Conservation (phyloP, 371 early-diverging fungal genomes). For the Globomyces sp. region DNA sequence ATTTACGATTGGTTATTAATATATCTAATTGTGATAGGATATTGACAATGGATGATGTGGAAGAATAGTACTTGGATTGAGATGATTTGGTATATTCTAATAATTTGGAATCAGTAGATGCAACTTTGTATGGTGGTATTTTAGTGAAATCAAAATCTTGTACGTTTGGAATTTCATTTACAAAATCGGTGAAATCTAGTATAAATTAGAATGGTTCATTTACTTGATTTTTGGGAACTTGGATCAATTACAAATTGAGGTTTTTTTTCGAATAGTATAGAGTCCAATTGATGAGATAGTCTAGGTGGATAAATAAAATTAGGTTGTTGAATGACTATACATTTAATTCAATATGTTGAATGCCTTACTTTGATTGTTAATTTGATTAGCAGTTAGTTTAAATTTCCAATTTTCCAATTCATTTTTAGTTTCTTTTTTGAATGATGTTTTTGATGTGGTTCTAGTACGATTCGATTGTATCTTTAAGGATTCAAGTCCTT, state of each 20-base stretch:
- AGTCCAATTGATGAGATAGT: conserved; percentile 67
- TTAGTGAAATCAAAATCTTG: conserved; percentile 75
- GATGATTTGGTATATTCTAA: not conserved
- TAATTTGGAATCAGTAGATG: conserved; percentile 70
- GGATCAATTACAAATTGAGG: conserved; percentile 84
- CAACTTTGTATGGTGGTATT: conserved; percentile 71
- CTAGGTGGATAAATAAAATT: not conserved
- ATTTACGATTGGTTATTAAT: conserved; percentile 63
- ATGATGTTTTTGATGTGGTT: too few species aligned
- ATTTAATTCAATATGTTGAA: too few species aligned
- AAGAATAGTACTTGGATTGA: conserved; percentile 39
- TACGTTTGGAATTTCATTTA: conserved; percentile 75
- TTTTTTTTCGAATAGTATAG: conserved; percentile 81
- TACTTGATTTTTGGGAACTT: conserved; percentile 58
- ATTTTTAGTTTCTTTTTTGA: too few species aligned
- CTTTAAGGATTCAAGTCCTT: too few species aligned
- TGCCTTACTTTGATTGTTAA: too few species aligned
- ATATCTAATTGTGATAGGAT: conserved; percentile 78
- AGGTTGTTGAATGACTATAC: too few species aligned
- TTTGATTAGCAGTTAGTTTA: too few species aligned
- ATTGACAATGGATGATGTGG: conserved; percentile 86
- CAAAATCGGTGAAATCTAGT: conserved; percentile 70
- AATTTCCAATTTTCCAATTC: too few species aligned
- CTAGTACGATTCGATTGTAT: too few species aligned
- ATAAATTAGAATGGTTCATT: too few species aligned